Conservation (phyloP, 441 rosid species). For the Pelargonium cotyledonis region DNA sequence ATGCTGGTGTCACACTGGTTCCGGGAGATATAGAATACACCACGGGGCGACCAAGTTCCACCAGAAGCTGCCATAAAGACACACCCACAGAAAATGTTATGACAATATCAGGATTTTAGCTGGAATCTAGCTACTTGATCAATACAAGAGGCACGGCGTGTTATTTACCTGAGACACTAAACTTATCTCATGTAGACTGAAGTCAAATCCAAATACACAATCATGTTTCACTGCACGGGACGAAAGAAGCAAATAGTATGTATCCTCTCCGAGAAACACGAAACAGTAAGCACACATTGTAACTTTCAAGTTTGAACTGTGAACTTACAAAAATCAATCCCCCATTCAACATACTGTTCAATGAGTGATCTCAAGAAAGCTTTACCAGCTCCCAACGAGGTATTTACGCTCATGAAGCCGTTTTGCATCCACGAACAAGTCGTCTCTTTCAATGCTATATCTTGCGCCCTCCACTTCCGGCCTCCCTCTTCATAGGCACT, state of each 20-base stretch:
- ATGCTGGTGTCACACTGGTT: slow-evolving; percentile 64
- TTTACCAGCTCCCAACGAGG: slow-evolving; percentile 64
- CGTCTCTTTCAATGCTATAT: slow-evolving; percentile 72
- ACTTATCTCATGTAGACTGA: slow-evolving; percentile 58
- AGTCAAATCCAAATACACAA: slow-evolving; percentile 79
- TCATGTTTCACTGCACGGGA: slow-evolving; percentile 66
- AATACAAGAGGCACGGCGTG: neutral
- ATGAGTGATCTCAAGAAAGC: slow-evolving; percentile 84
- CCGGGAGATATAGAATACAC: slow-evolving; percentile 94
- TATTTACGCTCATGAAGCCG: slow-evolving; percentile 85
- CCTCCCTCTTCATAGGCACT: slow-evolving; percentile 54
- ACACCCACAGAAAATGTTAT: slow-evolving; percentile 4
- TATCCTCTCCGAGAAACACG: neutral
- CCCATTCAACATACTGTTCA: slow-evolving; percentile 78
- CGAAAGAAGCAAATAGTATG: neutral
- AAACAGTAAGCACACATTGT: neutral
- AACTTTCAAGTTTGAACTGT: neutral
- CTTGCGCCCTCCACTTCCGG: slow-evolving; percentile 63
- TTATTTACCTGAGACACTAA: slow-evolving; percentile 59
- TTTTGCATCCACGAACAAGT: slow-evolving; percentile 85
- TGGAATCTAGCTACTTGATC: slow-evolving; percentile 6
- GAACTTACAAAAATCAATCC: slow-evolving; percentile 79
- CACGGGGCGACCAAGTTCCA: slow-evolving; percentile 54
- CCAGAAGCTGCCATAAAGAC: slow-evolving; percentile 47
- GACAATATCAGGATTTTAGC: neutral